Base-by-base conservation (phyloP, 805 yeast genomes). In the Pichia cephalocereana region DNA sequence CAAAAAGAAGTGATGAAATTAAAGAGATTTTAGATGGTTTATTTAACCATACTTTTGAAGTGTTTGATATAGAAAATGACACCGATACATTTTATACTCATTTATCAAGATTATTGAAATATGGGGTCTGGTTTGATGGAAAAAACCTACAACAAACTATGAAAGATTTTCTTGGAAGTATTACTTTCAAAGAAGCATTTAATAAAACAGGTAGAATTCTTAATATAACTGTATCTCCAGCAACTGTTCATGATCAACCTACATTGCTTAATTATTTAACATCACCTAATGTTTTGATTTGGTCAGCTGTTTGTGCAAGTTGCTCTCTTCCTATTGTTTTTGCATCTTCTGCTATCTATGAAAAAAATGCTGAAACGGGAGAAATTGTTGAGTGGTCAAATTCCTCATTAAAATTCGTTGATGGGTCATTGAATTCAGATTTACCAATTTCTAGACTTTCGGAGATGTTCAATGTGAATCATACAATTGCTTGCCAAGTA, bases 401-500 rank as follows among this genome's bases (percentile, higher is more conserved):
- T 50, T 76, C 77, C 27, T 74, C 82, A 18, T 78, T 83, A 37
- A 83, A 85, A 57, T 93, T 85, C 65, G 90, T 93, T 31, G 99
- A 93, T 65, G 99, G 99, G 0, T 88, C 96, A 0, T 96, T 93
- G 8, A 95, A 91, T 60, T 86, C 87, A 53, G 99, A 93, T 64
- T 68, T 93, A 46, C 99, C 99, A 4, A 83, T 89, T 28, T 75
- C 95, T 2, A 75, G 97, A 55, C 70, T 93, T 23, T 83, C 95
- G 19, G 99, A 93, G 62, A 89, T 93, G 96, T 93, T 93, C 64
- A 91, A 93, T 60, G 96, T 93, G 31, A 96, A 93, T 62, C 96
- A 93, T 64, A 90, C 93, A 52, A 89, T 93, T 56, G 99, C 97
- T 0, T 91, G 96, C 42, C 99, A 93, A 63, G 99, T 93, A 1